Conservation (phyloP, 208 protist species). For the Crithidia brevicula region DNA sequence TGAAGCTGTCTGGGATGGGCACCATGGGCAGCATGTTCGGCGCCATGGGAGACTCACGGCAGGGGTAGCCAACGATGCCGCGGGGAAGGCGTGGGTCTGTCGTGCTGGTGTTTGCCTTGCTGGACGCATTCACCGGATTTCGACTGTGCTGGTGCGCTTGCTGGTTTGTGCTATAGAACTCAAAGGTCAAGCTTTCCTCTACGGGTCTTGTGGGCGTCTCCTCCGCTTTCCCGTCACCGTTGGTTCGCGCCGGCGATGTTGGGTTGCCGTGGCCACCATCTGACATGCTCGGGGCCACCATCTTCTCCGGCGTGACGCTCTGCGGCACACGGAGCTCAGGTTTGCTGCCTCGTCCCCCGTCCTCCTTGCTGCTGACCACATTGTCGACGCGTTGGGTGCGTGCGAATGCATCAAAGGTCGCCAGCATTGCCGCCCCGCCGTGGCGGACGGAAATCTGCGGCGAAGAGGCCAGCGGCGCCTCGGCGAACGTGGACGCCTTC, state of each 20-base stretch:
- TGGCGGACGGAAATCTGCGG: neutral
- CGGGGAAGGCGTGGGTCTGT: neutral
- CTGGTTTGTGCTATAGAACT: slow-evolving; percentile 6
- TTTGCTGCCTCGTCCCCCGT: neutral
- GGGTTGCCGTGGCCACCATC: slow-evolving; percentile 1
- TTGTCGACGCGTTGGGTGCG: neutral
- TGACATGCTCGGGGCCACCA: neutral
- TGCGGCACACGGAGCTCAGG: neutral
- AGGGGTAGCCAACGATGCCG: neutral
- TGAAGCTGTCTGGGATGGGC: slow-evolving; percentile 8
- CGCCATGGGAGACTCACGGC: slow-evolving; percentile 11
- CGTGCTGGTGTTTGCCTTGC: neutral
- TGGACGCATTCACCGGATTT: neutral
- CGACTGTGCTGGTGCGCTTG: neutral
- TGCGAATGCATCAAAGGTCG: neutral
- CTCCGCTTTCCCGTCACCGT: neutral
- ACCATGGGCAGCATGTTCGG: slow-evolving; percentile 16
- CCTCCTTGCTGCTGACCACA: neutral
- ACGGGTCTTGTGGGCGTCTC: neutral
- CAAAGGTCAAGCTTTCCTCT: slow-evolving; percentile 12
- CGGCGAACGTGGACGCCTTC: neutral
- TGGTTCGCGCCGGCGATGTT: neutral
- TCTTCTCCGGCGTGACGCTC: slow-evolving; percentile 4
- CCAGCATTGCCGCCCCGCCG: neutral
- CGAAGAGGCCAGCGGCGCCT: slow-evolving; percentile 1